A percentile compares a stretch with the other conserved stretches of the same genome.
These are phyloP conservation scores for Ceratocystis smalleyi DNA, from an alignment of 2,329 filamentous ascomycete genomes.

Conservation along the genomic window DNA sequence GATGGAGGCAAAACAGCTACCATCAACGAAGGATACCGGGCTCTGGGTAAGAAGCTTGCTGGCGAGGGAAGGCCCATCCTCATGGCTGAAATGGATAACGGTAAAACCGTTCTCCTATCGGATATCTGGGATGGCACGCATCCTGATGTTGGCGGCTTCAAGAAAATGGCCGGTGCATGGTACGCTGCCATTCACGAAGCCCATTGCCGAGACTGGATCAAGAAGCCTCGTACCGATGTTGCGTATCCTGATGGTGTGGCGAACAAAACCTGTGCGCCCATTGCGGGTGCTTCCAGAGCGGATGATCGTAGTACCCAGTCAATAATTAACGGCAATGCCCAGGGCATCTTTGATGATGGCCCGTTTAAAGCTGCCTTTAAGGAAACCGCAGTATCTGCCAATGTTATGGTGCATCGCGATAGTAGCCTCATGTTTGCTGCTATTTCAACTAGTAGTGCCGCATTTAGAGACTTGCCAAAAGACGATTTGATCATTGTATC, in stretches of 20 bases:
- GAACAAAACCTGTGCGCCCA: background rate
- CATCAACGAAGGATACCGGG: constrained; percentile 25
- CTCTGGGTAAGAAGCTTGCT: constrained; percentile 19
- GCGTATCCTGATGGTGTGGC: constrained; percentile 5
- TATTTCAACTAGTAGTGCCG: constrained; percentile 9
- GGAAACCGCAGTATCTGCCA: background rate
- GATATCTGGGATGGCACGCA: constrained; percentile 29
- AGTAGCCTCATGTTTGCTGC: constrained; percentile 15
- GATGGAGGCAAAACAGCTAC: constrained; percentile 21
- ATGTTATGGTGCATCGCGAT: background rate
- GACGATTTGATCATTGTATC: constrained; percentile 10
- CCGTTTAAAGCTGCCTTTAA: constrained; percentile 6
- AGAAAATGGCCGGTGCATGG: constrained; percentile 30
- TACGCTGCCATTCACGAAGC: constrained; percentile 22
- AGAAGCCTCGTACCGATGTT: constrained; percentile 9
- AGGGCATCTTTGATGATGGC: constrained; percentile 9
- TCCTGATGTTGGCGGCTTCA: constrained; percentile 27
- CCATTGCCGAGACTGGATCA: constrained; percentile 16
- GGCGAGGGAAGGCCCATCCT: constrained; percentile 17
- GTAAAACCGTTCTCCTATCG: constrained; percentile 2
- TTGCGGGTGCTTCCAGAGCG: constrained; percentile 2
- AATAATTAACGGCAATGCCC: constrained; percentile 3
- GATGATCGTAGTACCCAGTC: constrained; percentile 3
- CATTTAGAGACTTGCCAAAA: background rate
- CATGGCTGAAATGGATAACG: constrained; percentile 16